These are phyloP conservation scores for Ensete glaucum DNA, from an alignment of 176 grass and related monocot species.

Conservation along the genomic window DNA sequence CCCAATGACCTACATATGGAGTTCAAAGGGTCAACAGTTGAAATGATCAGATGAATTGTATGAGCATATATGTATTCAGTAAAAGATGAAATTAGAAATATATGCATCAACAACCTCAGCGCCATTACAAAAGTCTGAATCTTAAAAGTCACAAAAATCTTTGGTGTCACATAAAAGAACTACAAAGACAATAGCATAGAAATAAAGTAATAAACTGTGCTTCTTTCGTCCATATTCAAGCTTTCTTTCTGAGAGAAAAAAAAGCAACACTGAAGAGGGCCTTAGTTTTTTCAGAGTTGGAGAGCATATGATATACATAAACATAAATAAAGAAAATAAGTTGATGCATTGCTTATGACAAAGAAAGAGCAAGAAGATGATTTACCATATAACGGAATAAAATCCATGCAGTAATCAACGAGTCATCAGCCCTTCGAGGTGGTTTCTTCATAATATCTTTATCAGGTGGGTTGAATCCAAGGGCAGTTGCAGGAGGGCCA, in stretches of 20 bases:
- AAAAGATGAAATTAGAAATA: too few species aligned
- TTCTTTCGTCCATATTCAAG: too few species aligned
- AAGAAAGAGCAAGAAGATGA: background rate
- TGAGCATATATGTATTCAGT: too few species aligned
- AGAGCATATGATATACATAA: background rate
- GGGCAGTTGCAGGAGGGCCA: conserved; percentile 82
- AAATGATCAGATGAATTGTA: background rate
- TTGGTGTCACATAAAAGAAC: too few species aligned
- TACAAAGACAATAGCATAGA: background rate
- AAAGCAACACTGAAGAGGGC: too few species aligned
- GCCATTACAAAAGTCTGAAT: too few species aligned
- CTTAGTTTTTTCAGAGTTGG: too few species aligned
- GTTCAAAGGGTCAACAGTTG: background rate
- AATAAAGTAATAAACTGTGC: background rate
- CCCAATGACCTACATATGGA: conserved; percentile 44
- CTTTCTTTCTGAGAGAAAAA: too few species aligned
- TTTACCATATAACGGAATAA: conserved; percentile 90
- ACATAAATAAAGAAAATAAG: background rate
- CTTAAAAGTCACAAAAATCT: too few species aligned
- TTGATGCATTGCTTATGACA: background rate
- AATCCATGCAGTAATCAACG: conserved; percentile 91
- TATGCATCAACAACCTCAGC: too few species aligned
- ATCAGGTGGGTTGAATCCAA: conserved; percentile 96
- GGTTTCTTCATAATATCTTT: conserved; percentile 99
- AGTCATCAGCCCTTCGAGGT: conserved; percentile 71